Base-by-base conservation (phyloP, 805 yeast species). In the Metschnikowia similis region DNA sequence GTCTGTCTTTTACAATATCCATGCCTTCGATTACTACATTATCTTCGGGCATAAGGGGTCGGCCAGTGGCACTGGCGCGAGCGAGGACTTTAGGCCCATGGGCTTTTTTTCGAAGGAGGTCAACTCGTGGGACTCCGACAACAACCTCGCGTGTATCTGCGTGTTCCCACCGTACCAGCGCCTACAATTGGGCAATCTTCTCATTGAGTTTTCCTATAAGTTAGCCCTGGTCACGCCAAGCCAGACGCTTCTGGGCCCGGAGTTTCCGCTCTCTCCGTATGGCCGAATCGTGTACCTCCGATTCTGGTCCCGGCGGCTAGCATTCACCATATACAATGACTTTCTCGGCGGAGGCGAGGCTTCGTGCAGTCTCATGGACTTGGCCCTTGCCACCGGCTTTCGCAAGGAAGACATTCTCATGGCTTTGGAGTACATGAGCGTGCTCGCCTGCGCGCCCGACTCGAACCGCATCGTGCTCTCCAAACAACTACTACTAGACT, bases 51-150 rank as follows among this genome's bases (percentile, higher is more conserved):
- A 65, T 1, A 71, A 72, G 27, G 10, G 14, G 8, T 41, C 21
- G 17, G 36, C 30, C 41, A 8, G 17, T 16, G 13, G 30, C 13
- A 16, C 34, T 21, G 50, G 16, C 21, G 9, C 11, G 8, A 16
- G 36, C 21, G 21, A 16, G 8, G 10, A 32, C 32, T 17, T 66
- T 52, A 29, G 13, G 40, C 62, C 62, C 35, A 56, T 91, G 85
- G 99, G 97, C 1, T 94, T 89, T 63, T 94, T 89, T 61, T 90
- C 97, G 11, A 87, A 88, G 58, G 99, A 94, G 61, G 70, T 85
- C 40, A 70, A 86, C 0, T 84, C 96, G 0, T 82, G 83, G 78
- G 92, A 87, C 47, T 77, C 81, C 46, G 88, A 91, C 64, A 70
- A 67, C 48, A 94, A 92, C 62, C 71, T 94, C 35, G 97, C 97